phyloP scores from a whole-genome alignment of 306 rosid genomes.

The Cicer bijugum region DNA sequence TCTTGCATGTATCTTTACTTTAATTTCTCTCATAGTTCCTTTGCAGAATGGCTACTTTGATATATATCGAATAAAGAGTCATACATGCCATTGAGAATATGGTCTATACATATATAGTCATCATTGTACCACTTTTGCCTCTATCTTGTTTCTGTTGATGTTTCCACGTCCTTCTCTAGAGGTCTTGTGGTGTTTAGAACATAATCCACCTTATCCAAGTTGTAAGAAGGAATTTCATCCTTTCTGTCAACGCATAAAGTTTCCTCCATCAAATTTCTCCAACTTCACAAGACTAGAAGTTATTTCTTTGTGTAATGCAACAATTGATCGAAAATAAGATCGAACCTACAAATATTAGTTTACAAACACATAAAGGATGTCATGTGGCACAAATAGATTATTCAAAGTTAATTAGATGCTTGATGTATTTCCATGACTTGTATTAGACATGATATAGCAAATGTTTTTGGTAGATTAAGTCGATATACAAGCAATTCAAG shows the following conservation, averaged over 20 bases:
- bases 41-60: not conserved
- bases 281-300: not conserved
- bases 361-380: too few relatives aligned
- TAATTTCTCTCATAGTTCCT: not conserved
- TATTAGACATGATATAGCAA: too few relatives aligned
- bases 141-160: not conserved
- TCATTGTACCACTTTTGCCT: not conserved
- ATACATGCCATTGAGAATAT: not conserved
- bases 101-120: not conserved
- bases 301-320: not conserved
- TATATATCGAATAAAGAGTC: not conserved
- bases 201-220: not conserved
- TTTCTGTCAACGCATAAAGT: not conserved
- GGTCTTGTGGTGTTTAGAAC: not conserved
- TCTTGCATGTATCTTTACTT: not conserved
- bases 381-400: too few relatives aligned
- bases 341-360: too few relatives aligned
- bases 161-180: not conserved
- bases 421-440: too few relatives aligned
- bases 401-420: too few relatives aligned
- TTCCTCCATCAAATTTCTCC: not conserved
- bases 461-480: too few relatives aligned
- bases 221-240: not conserved
- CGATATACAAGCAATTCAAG: too few relatives aligned
- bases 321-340: not conserved